Base-by-base conservation (phyloP, 2,329 filamentous ascomycete species). In the Diplodia intermedia region DNA sequence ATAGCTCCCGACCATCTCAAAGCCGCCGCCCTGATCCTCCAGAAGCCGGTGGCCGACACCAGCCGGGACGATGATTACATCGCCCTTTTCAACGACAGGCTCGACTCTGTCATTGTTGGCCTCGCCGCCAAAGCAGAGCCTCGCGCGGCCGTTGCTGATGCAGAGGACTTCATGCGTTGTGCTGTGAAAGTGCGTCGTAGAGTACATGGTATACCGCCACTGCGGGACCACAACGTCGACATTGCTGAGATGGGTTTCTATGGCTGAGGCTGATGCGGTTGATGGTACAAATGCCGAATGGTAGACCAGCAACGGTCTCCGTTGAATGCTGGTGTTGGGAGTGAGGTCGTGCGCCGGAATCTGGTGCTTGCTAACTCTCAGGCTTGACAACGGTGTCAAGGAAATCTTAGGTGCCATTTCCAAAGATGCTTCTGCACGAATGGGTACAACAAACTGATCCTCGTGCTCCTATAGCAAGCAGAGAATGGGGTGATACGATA, bases 201-300 rank as follows among this genome's bases (percentile, higher is more conserved):
- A 77, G 76, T 89, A 91, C 89, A 91, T 91, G 18, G 87, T 88
- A 77, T 88, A 91, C 31, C 86, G 83, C 89, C 89, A 91, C 73
- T 89, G 86, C 0, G 90, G 88, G 1, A 73, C 74, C 3, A 90
- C 88, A 40, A 87, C 85, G 8, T 83, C 84, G 18, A 86, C 75
- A 3, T 76, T 73, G 7, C 75, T 74, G 6, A 92, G 82, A 70
- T 89, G 88, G 0, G 81, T 74, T 73, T 90, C 86, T 57, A 91
- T 85, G 1, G 80, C 74, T 2, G 82, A 80, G 3, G 87, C 79
- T 4, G 82, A 80, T 18, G 79, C 74, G 3, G 69, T 70, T 6
- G 74, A 73, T 3, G 78, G 72, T 4, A 79, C 75, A 71, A 91
- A 90, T 43, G 82, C 86, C 15, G 79, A 80, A 74, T 89, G 88